phyloP scores from a whole-genome alignment of 1,284 basidiomycete genomes.

The Wolfiporia cocos region DNA sequence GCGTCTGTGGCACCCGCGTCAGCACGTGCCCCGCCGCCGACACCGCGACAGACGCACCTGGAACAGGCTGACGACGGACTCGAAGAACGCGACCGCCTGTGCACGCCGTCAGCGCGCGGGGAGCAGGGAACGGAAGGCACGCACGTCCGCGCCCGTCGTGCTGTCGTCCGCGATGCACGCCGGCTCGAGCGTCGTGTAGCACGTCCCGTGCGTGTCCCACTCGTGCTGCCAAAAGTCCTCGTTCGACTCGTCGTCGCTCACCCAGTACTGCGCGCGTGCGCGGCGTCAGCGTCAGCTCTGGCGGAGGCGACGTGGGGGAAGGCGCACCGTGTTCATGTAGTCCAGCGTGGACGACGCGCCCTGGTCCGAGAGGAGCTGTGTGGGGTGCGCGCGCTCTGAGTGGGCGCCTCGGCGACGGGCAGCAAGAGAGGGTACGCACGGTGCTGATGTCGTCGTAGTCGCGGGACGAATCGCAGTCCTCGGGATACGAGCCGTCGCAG shows the following conservation, averaged over 20 bases:
- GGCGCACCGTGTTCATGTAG: conserved; percentile 54
- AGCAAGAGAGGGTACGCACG: conserved; percentile 22
- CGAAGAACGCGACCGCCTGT: conserved; percentile 69
- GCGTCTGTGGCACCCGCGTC: conserved; percentile 30
- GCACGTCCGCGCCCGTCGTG: conserved; percentile 52
- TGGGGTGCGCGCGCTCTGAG: too few relatives aligned
- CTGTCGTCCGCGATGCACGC: conserved; percentile 55
- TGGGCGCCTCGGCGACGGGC: too few relatives aligned
- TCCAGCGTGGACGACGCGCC: conserved; percentile 56
- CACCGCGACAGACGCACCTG: conserved; percentile 30
- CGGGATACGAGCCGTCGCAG: conserved; percentile 60
- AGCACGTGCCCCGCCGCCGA: background rate
- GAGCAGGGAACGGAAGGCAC: conserved; percentile 7
- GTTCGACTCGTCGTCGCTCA: conserved; percentile 53
- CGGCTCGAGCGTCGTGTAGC: conserved; percentile 58
- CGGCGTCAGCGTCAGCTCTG: background rate
- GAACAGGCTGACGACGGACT: conserved; percentile 60
- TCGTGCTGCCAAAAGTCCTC: conserved; percentile 73
- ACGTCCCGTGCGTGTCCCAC: conserved; percentile 73
- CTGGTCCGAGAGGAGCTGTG: conserved; percentile 50
- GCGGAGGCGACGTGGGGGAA: background rate
- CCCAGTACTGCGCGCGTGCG: conserved; percentile 47
- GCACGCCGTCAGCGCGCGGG: background rate
- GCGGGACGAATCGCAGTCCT: conserved; percentile 62
- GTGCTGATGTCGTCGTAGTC: conserved; percentile 51